Percentiles rank a stretch among this genome's conserved stretches.
These are phyloP conservation scores for Leccinum subrobustum DNA, from an alignment of 1,284 basidiomycete species.

Conservation along the genomic window DNA sequence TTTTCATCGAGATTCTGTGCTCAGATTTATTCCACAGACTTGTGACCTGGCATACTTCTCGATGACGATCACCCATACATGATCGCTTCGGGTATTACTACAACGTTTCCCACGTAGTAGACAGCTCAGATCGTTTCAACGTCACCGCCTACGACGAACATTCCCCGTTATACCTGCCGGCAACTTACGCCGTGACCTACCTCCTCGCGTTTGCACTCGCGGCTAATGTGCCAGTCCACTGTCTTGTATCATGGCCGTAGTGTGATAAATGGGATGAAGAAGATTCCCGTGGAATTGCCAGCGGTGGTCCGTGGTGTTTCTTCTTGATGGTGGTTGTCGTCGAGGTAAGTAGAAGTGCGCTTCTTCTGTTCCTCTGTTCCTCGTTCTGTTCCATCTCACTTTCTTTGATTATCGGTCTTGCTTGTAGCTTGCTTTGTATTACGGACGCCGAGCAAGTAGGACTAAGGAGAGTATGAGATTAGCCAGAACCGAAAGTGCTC, in stretches of 20 bases:
- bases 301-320: constrained; percentile 51
- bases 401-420: no score
- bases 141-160: constrained; percentile 77
- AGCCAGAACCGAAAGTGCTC: no score
- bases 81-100: constrained; percentile 60
- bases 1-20: constrained; percentile 1
- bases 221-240: constrained; percentile 85
- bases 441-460: no score
- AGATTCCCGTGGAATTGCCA: constrained; percentile 71
- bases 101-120: constrained; percentile 73
- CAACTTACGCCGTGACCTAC: constrained; percentile 88
- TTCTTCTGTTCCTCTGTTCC: not conserved
- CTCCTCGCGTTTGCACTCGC: constrained; percentile 84
- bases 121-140: constrained; percentile 65
- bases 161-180: constrained; percentile 88
- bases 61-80: constrained; percentile 66
- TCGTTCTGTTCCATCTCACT: constrained; percentile 7
- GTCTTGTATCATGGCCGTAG: constrained; percentile 82
- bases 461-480: no score
- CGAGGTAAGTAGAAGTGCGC: constrained; percentile 54
- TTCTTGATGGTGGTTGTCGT: constrained; percentile 72
- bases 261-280: constrained; percentile 73
- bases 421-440: no score
- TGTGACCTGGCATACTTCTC: constrained; percentile 84
- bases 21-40: constrained; percentile 44